These are phyloP conservation scores for Tricholoma matsutake DNA, from an alignment of 768 basidiomycete species.

Conservation along the genomic window DNA sequence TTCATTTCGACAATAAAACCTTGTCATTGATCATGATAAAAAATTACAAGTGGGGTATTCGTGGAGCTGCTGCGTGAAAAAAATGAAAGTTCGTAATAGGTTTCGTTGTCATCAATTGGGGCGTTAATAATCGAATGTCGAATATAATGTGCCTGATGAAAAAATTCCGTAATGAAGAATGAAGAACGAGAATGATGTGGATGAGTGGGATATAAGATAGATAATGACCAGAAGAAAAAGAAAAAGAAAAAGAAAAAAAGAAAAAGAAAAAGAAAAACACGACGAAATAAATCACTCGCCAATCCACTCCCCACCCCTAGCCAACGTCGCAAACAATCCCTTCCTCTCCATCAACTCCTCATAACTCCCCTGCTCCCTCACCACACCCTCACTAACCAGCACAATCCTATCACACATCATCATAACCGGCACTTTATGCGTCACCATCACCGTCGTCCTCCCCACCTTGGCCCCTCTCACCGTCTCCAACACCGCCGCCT, in stretches of 20 bases:
- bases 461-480: constrained; percentile 61
- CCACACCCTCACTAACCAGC: constrained; percentile 71
- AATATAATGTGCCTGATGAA: too few species aligned
- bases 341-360: constrained; percentile 62
- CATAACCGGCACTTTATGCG: constrained; percentile 91
- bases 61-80: too few species aligned
- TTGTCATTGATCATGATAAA: too few species aligned
- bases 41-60: too few species aligned
- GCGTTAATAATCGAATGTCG: too few species aligned
- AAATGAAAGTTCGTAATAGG: too few species aligned
- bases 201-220: too few species aligned
- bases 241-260: constrained; percentile 1
- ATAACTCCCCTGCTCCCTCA: constrained; percentile 78
- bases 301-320: constrained; percentile 52
- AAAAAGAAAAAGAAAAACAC: background rate
- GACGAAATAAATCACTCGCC: constrained; percentile 10
- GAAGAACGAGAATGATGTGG: too few species aligned
- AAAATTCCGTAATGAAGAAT: too few species aligned
- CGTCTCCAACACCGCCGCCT: constrained; percentile 77
- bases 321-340: constrained; percentile 76
- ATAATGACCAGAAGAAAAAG: background rate
- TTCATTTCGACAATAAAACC: too few species aligned
- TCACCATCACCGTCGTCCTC: constrained; percentile 87
- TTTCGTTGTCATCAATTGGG: too few species aligned
- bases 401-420: constrained; percentile 86